These are phyloP conservation scores for Raphanus sativus DNA, from an alignment of 345 rosid genomes.

Conservation along the genomic window DNA sequence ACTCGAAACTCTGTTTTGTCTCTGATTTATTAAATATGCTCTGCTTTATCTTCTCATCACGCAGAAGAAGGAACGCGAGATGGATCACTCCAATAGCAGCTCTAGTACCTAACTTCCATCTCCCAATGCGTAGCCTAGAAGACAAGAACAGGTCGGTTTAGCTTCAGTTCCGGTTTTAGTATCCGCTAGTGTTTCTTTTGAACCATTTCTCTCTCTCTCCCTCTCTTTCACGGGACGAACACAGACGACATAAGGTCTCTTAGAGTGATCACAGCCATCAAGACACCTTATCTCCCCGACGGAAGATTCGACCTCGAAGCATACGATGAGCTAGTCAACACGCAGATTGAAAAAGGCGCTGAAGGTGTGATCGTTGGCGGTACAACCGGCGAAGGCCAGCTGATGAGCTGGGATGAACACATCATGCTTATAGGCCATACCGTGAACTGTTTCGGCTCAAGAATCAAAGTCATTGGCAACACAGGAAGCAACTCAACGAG, in stretches of 20 bases:
- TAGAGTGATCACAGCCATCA: slow-evolving; percentile 81
- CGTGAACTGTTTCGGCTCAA: slow-evolving; percentile 72
- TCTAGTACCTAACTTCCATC: slow-evolving; percentile 61
- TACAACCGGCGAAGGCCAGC: slow-evolving; percentile 90
- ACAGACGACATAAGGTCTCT: slow-evolving; percentile 67
- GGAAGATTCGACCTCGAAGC: slow-evolving; percentile 48
- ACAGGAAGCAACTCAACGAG: slow-evolving; percentile 89
- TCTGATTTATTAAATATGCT: background rate
- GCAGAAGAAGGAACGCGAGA: slow-evolving; percentile 52
- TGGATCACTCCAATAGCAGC: slow-evolving; percentile 69
- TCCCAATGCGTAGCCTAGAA: slow-evolving; percentile 80
- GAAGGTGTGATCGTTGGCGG: slow-evolving; percentile 50
- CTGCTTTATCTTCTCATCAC: slow-evolving; percentile 2
- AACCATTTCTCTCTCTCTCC: background rate
- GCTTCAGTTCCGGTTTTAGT: background rate
- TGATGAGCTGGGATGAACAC: slow-evolving; percentile 98
- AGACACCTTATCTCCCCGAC: slow-evolving; percentile 88
- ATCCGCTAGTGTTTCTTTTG: background rate
- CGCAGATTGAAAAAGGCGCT: too few relatives aligned
- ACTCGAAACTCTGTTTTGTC: background rate
- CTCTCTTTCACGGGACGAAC: slow-evolving; percentile 51
- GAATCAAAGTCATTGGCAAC: slow-evolving; percentile 77
- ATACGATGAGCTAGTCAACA: too few relatives aligned
- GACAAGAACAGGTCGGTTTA: slow-evolving; percentile 42
- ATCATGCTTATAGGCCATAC: slow-evolving; percentile 91